These are phyloP conservation scores for Sequoia sempervirens DNA, from an alignment of 75 land plant species.

Conservation along the genomic window DNA sequence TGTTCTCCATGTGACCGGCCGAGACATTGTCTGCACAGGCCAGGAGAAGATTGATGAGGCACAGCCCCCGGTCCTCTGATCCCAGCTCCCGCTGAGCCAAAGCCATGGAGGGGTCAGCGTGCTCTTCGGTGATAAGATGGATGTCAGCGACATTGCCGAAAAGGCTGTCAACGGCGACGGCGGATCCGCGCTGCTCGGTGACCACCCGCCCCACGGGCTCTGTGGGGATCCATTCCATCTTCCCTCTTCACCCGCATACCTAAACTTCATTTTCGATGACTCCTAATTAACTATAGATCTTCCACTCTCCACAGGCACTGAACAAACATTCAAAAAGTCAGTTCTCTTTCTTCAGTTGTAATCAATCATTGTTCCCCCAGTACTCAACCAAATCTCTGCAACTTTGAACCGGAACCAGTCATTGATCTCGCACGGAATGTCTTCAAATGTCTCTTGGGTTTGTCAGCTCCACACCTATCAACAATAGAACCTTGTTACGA, in stretches of 20 bases:
- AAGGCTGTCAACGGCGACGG: constrained; percentile 40
- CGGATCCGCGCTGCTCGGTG: neutral
- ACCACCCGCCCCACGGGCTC: neutral
- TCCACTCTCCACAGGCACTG: too few relatives aligned
- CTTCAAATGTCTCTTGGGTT: neutral
- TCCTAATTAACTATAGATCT: too few relatives aligned
- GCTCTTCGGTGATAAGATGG: constrained; percentile 16
- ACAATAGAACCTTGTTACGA: neutral
- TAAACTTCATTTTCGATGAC: neutral
- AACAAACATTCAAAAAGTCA: too few relatives aligned
- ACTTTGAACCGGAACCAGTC: neutral
- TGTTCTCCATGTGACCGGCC: constrained; percentile 9
- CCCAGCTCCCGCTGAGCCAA: constrained; percentile 33
- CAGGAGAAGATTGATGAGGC: constrained; percentile 25
- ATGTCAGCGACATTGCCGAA: constrained; percentile 52
- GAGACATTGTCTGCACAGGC: constrained; percentile 13
- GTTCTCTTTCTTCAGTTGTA: neutral
- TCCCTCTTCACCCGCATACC: neutral
- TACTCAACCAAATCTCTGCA: neutral
- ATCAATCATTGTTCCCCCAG: neutral
- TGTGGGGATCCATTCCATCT: neutral
- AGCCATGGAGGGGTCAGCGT: neutral
- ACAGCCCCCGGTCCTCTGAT: constrained; percentile 37
- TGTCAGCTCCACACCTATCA: neutral
- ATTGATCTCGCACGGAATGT: neutral